phyloP scores from a whole-genome alignment of 202 grass and related monocot genomes.

The Elaeis oleifera region DNA sequence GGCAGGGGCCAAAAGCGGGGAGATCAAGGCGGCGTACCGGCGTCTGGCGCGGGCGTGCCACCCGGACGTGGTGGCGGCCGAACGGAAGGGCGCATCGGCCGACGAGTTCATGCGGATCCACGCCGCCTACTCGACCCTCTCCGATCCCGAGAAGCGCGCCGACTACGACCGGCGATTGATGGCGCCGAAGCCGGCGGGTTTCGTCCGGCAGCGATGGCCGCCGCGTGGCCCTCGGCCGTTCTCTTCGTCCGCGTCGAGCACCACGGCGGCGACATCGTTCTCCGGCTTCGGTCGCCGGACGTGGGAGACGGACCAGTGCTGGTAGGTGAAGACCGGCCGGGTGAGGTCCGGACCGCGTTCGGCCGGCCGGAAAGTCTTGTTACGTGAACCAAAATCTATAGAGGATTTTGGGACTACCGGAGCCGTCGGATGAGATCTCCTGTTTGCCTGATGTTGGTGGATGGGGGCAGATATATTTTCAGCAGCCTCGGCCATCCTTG shows the following conservation, averaged over 20 bases:
- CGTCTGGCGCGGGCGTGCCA: constrained; percentile 53
- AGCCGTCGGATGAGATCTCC: too few relatives aligned
- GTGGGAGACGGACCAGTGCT: constrained; percentile 94
- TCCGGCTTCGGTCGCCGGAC: constrained; percentile 16
- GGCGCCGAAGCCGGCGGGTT: not conserved
- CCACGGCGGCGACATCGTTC: too few relatives aligned
- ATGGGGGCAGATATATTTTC: too few relatives aligned
- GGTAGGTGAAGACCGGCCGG: constrained; percentile 29
- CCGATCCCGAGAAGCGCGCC: constrained; percentile 51
- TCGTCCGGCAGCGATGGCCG: not conserved
- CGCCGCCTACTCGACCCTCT: constrained; percentile 69
- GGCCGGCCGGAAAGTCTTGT: too few relatives aligned
- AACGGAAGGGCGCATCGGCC: constrained; percentile 6
- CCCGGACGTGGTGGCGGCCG: constrained; percentile 42
- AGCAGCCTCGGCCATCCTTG: too few relatives aligned
- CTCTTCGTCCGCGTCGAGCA: too few relatives aligned
- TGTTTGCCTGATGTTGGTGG: too few relatives aligned
- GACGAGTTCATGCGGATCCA: constrained; percentile 58
- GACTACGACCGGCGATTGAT: constrained; percentile 48
- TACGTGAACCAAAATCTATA: too few relatives aligned
- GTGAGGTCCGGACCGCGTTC: too few relatives aligned
- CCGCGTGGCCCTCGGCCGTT: not conserved
- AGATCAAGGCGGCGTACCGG: constrained; percentile 81
- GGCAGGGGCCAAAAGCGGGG: constrained; percentile 37
- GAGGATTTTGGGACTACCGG: too few relatives aligned